Conservation (phyloP, 768 basidiomycete genomes). For the Boletus rex-veris region DNA sequence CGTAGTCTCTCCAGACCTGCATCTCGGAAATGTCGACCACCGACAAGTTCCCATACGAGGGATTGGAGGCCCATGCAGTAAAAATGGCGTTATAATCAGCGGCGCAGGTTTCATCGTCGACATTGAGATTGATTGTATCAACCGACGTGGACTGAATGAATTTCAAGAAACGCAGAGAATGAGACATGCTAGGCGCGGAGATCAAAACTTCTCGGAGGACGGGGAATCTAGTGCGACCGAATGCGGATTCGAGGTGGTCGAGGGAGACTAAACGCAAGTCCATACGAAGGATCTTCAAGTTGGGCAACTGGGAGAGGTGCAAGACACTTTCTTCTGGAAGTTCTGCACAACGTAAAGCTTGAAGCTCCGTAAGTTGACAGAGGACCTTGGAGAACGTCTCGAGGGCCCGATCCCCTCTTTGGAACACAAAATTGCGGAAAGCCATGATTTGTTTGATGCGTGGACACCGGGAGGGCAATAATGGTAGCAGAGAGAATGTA, state of each 20-base stretch:
- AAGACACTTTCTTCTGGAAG: conserved; percentile 23
- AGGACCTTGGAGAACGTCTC: conserved; percentile 24
- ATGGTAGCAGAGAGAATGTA: conserved; percentile 14
- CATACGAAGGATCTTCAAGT: conserved; percentile 24
- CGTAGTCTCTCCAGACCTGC: conserved; percentile 29
- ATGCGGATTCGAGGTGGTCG: conserved; percentile 16
- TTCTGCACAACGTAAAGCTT: conserved; percentile 26
- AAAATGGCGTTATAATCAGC: conserved; percentile 24
- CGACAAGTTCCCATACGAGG: conserved; percentile 23
- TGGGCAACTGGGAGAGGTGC: conserved; percentile 19
- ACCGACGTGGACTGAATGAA: conserved; percentile 26
- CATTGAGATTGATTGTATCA: conserved; percentile 32
- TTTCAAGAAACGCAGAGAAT: conserved; percentile 23
- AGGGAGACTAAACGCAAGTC: conserved; percentile 25
- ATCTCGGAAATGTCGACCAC: conserved; percentile 29
- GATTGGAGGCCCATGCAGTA: conserved; percentile 21
- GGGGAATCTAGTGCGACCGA: conserved; percentile 15
- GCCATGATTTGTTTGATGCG: conserved; percentile 28
- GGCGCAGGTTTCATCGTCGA: conserved; percentile 30
- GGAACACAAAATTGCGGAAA: conserved; percentile 27
- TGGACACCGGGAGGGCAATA: conserved; percentile 22
- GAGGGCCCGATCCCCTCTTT: conserved; percentile 23
- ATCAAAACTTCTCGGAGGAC: conserved; percentile 22
- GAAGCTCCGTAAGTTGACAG: conserved; percentile 20
- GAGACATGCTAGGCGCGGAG: conserved; percentile 23